Base-by-base conservation (phyloP, 306 rosid genomes). In the Mimosa pudica region DNA sequence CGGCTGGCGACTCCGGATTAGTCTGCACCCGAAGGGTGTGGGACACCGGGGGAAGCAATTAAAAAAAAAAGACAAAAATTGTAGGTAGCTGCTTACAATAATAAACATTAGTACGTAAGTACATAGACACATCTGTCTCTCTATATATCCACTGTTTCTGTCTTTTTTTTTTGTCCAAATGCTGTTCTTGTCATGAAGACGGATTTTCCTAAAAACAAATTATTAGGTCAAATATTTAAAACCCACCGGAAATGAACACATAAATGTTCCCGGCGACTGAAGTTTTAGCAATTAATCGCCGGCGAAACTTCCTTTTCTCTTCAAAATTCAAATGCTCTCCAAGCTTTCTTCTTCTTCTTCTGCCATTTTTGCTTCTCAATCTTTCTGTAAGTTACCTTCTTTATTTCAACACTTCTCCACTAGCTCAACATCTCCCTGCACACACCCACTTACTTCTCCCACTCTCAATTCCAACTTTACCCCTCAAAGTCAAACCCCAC, bases 301-400 rank as follows among this genome's bases (percentile, higher is more conserved):
- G 51, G 30, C 8, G n/a, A 68, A n/a, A 42, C 5, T 17, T 47
- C 10, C 60, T 24, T 46, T n/a, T 77, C 35, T 48, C 6, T 24
- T 24, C 30, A 24, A 24, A 24, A 24, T 24, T 24, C 13, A 54
- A 71, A 57, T 76, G 85, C 74, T 71, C 54, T 70, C 18, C 51
- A 71, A 20, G 77, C 68, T 10, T 55, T 24, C 57, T 24, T 68
- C 30, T 55, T 24, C 57, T 24, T 68, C 80, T 38, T 73, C 51
- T 2, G 49, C 55, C n/a, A 8, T 58, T 20, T 3, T 38, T 55
- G 35, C 66, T 66, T 57, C 72, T 45, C 65, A 70, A 17, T 74
- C 70, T 45, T 33, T 35, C 71, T 38, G 74, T 41, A 86, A 78
- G 51, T 32, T 81, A 4, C 18, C 58, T 20, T 49, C 85, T 60